These are phyloP conservation scores for Aspergillus glaucus DNA, from an alignment of 2,329 filamentous ascomycete species.

Conservation along the genomic window DNA sequence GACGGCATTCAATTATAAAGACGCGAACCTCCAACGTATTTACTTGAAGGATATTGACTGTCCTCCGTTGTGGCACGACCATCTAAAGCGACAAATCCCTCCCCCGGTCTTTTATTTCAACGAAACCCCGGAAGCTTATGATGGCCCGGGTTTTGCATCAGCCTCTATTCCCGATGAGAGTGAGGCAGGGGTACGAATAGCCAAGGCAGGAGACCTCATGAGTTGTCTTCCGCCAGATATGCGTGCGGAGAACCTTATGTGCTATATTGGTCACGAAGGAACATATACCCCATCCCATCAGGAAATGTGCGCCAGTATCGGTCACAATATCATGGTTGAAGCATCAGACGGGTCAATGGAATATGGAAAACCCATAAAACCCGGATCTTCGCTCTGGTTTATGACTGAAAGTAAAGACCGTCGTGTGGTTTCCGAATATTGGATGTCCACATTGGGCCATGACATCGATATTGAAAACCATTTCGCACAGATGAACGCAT, in stretches of 20 bases:
- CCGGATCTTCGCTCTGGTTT: conserved; percentile 93
- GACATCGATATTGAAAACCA: conserved; percentile 96
- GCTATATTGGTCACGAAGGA: conserved; percentile 94
- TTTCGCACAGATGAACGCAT: conserved; percentile 90
- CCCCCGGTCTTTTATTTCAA: conserved; percentile 85
- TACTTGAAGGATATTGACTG: conserved; percentile 98
- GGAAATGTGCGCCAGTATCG: conserved; percentile 94
- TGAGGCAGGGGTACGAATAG: conserved; percentile 51
- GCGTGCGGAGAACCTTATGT: conserved; percentile 96
- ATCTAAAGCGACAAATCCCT: conserved; percentile 71
- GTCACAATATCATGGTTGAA: conserved; percentile 98
- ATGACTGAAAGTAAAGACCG: conserved; percentile 97
- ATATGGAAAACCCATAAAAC: conserved; percentile 63
- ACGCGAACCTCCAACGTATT: conserved; percentile 73
- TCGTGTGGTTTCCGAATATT: conserved; percentile 85
- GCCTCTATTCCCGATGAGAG: conserved; percentile 36
- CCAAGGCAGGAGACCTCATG: conserved; percentile 85
- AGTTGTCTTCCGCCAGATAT: conserved; percentile 79
- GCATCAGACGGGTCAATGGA: conserved; percentile 61
- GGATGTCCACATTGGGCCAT: conserved; percentile 84
- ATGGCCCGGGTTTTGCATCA: conserved; percentile 48
- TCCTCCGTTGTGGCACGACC: conserved; percentile 76
- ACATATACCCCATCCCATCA: conserved; percentile 93
- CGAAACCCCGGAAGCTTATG: conserved; percentile 59
- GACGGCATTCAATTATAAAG: conserved; percentile 66